Base-by-base conservation (phyloP, 2,329 filamentous ascomycete genomes). In the Penicillium decumbens region DNA sequence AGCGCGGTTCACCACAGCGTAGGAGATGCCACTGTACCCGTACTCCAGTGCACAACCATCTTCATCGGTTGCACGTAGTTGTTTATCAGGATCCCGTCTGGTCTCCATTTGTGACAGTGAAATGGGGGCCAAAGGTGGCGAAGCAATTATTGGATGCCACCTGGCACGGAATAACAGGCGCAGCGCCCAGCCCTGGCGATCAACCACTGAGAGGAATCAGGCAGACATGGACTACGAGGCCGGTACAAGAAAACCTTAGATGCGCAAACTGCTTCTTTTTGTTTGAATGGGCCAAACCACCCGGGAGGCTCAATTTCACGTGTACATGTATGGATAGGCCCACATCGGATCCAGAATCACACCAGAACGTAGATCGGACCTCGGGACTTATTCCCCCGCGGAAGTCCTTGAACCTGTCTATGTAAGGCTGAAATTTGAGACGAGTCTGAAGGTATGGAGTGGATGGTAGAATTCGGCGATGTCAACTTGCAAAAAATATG, bases 1-100 rank as follows among this genome's bases (percentile, higher is more conserved):
- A 18, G 33, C 33, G 12, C 33, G 33, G 20, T 37, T 37, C 33
- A 37, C 23, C 12, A 20, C 33, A 10, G 33, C 33, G 33, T 18
- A 37, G 18, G 33, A 23, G 1, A 76, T 65, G 0, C 77, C 70
- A 38, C 75, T 77, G 43, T 67, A 68, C 12, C 51, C 10, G 68
- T 66, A 5, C 69, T 67, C 65, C 71, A 74, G 58, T 71, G 61
- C 18, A 62, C 63, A 1, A 72, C 66, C 9, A 54, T 58, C 10
- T 47, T 44, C 0, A 43, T 53, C 0, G 77, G 76, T 6, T 61
- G 35, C 2, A 80, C 72, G 24, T 73, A 68, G 10, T 57, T 60
- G 53, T 78, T 60, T 25, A 80, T 66, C 13, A 80, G 61, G 2
- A 74, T 51, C 33, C 8, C 12, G 15, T 20, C 15, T 12, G 15